Percentiles rank a stretch among this genome's conserved stretches.
Conservation (phyloP, 2,329 filamentous ascomycete genomes). For the Canariomyces notabilis region DNA sequence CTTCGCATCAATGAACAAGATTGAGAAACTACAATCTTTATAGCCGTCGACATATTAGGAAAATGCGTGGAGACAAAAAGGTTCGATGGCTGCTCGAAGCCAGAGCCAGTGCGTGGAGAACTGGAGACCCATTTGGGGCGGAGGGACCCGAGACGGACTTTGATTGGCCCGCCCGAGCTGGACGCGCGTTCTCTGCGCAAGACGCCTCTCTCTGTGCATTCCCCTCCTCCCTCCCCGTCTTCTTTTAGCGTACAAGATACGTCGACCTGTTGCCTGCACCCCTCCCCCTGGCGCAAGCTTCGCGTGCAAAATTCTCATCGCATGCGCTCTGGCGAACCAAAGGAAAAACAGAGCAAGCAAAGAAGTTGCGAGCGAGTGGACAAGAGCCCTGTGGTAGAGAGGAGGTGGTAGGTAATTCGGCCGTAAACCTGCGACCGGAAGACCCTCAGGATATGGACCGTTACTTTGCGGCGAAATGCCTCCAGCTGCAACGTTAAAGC, state of each 20-base stretch:
- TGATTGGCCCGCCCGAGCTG: constrained; percentile 21
- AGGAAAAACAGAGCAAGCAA: not conserved
- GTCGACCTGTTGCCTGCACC: constrained; percentile 13
- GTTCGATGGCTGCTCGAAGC: constrained; percentile 6
- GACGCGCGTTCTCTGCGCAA: constrained; percentile 24
- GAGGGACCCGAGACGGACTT: constrained; percentile 15
- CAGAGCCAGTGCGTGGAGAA: constrained; percentile 19
- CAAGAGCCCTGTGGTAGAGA: too few relatives aligned
- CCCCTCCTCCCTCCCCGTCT: constrained; percentile 10
- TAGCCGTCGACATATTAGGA: too few relatives aligned
- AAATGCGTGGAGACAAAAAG: not conserved
- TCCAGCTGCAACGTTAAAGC: too few relatives aligned
- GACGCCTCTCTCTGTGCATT: constrained; percentile 15
- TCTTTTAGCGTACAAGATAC: too few relatives aligned
- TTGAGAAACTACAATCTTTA: too few relatives aligned
- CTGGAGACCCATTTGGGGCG: constrained; percentile 22
- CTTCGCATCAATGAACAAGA: too few relatives aligned
- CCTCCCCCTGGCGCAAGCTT: constrained; percentile 4
- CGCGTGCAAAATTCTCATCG: constrained; percentile 4
- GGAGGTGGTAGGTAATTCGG: not conserved
- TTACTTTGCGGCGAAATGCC: too few relatives aligned
- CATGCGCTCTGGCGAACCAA: constrained; percentile 8
- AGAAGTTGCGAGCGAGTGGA: not conserved
- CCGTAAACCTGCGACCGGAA: too few relatives aligned
- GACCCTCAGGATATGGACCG: too few relatives aligned